A percentile compares a stretch with the other conserved stretches of the same genome.
Conservation (phyloP, 805 yeast genomes). For the Schwanniomyces polymorphus region DNA sequence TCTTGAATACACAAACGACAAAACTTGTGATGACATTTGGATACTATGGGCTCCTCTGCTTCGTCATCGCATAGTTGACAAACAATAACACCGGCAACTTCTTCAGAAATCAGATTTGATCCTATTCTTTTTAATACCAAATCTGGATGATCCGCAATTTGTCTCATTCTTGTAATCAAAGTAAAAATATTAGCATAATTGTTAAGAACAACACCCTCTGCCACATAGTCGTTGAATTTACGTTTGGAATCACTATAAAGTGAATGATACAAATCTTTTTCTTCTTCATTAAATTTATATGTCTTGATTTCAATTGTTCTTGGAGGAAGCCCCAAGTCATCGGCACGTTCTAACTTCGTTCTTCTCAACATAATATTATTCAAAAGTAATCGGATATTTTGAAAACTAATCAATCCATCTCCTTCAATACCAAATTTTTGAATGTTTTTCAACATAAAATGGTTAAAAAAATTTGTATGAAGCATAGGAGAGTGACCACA, state of each 20-base stretch:
- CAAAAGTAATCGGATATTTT: slow-evolving; percentile 70
- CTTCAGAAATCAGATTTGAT: slow-evolving; percentile 31
- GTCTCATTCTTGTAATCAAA: slow-evolving; percentile 94
- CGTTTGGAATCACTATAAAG: slow-evolving; percentile 85
- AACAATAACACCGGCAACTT: slow-evolving; percentile 57
- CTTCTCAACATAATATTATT: slow-evolving; percentile 87
- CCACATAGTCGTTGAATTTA: slow-evolving; percentile 87
- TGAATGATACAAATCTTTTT: slow-evolving; percentile 86
- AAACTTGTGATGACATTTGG: slow-evolving; percentile 90
- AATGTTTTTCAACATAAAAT: slow-evolving; percentile 91
- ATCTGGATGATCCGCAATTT: slow-evolving; percentile 97
- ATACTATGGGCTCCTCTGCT: slow-evolving; percentile 95
- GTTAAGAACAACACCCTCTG: slow-evolving; percentile 93
- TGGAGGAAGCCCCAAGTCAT: slow-evolving; percentile 96
- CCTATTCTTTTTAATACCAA: slow-evolving; percentile 75
- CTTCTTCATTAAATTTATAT: slow-evolving; percentile 91
- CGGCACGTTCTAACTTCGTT: slow-evolving; percentile 95
- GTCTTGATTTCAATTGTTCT: slow-evolving; percentile 86
- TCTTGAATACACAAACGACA: slow-evolving; percentile 92
- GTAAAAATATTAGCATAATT: slow-evolving; percentile 97
- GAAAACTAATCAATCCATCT: slow-evolving; percentile 77
- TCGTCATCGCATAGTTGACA: slow-evolving; percentile 97
- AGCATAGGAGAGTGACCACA: slow-evolving; percentile 95
- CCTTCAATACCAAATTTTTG: slow-evolving; percentile 82
- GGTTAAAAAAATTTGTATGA: slow-evolving; percentile 94